phyloP scores from a whole-genome alignment of 768 basidiomycete species.

The Termitomyces sp. region DNA sequence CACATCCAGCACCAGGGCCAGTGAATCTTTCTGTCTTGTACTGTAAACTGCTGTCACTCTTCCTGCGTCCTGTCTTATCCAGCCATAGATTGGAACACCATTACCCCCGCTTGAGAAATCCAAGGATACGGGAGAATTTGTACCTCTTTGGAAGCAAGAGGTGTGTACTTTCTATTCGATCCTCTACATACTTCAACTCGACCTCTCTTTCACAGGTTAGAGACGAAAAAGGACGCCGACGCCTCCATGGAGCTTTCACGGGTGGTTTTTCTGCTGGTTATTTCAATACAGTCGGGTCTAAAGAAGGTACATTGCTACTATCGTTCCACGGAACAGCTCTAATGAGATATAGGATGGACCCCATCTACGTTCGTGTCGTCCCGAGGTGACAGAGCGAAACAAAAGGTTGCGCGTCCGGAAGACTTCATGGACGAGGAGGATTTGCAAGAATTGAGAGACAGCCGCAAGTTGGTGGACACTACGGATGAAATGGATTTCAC shows the following conservation, averaged over 20 bases:
- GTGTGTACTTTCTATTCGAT: slow-evolving; percentile 37
- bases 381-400: slow-evolving; percentile 67
- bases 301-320: slow-evolving; percentile 67
- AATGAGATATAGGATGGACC: slow-evolving; percentile 74
- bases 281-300: slow-evolving; percentile 93
- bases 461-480: slow-evolving; percentile 71
- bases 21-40: slow-evolving; percentile 21
- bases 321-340: neutral
- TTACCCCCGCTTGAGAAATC: slow-evolving; percentile 92
- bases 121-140: slow-evolving; percentile 90
- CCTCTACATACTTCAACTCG: neutral
- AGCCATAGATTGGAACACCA: slow-evolving; percentile 83
- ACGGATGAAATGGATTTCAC: slow-evolving; percentile 74
- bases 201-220: slow-evolving; percentile 52
- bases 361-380: slow-evolving; percentile 94
- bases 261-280: slow-evolving; percentile 98
- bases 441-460: slow-evolving; percentile 75
- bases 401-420: slow-evolving; percentile 64
- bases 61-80: neutral
- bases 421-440: slow-evolving; percentile 99
- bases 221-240: slow-evolving; percentile 88
- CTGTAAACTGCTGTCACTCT: neutral
- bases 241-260: slow-evolving; percentile 98
- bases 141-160: slow-evolving; percentile 98
- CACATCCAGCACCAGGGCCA: slow-evolving; percentile 17